Evolutionary conservation across 768 basidiomycete species (phyloP), one percentile per base, ranked within the genome.

Genomic region (Chiua virens): DNA sequence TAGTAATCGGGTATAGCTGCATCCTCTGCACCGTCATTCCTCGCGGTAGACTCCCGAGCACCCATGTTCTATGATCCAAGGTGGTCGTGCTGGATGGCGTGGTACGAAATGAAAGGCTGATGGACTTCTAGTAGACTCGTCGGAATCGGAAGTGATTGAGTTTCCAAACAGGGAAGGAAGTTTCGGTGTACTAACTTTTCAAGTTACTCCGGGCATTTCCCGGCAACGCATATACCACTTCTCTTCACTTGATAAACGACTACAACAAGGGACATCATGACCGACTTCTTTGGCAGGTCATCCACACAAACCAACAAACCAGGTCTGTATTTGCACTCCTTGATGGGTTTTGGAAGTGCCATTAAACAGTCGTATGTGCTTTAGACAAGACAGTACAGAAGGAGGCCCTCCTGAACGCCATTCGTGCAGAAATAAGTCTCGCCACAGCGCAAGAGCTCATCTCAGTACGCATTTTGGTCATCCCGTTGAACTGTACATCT

Each of bases 401-500:
- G 50, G 72, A 77, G 39, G 70, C 71, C 21, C 53, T 81, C 48
- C 86, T 88, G 83, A 76, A 77, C 45, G 74, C 77, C 38, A 79
- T 93, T 43, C 79, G 80, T 32, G 77, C 77, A 38, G 89, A 93
- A 71, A 73, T 92, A 52, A 86, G 81, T 7, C 72, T 89, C 13
- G 77, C 79, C 1, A 89, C 87, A 50, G 90, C 86, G 0, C 89
- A 92, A 64, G 87, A 89, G 58, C 81, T 93, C 43, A 85, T 93
- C 67, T 86, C 83, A 52, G 90, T 89, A 66, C 41, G 53, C 20
- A 34, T 37, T 22, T 14, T n/a, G n/a, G 11, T 17, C 18, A 6
- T 49, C 17, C 7, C 23, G 30, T 7, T 3, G 6, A 8, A 21
- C 13, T 10, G 27, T 18, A 25, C 21, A 7, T 43, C 30, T 61